phyloP scores from a whole-genome alignment of 345 rosid species.

The Noccaea caerulescens region DNA sequence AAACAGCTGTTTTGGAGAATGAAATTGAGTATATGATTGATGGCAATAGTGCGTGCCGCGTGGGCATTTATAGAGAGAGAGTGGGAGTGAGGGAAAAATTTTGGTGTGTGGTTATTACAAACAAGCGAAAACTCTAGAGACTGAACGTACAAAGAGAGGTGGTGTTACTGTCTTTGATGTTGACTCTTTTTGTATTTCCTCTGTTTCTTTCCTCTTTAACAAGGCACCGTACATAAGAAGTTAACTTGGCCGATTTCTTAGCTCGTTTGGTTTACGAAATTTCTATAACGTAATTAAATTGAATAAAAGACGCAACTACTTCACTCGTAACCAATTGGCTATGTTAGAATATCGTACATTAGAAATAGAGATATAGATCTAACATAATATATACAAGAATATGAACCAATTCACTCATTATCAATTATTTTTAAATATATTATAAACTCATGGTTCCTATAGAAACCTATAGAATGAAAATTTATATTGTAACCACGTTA shows the following conservation, averaged over 20 bases:
- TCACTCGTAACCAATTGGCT: neutral
- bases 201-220: slow-evolving; percentile 38
- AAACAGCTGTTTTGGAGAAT: slow-evolving; percentile 39
- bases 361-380: neutral
- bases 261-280: slow-evolving; percentile 1
- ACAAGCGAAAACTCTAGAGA: slow-evolving; percentile 44
- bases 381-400: neutral
- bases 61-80: slow-evolving; percentile 38
- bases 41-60: slow-evolving; percentile 18
- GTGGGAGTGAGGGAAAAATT: slow-evolving; percentile 1
- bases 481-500: neutral
- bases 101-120: slow-evolving; percentile 44
- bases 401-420: neutral
- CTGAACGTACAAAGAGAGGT: slow-evolving; percentile 29
- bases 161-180: slow-evolving; percentile 37
- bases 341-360: neutral
- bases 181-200: slow-evolving; percentile 26
- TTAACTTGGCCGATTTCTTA: slow-evolving; percentile 7
- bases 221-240: slow-evolving; percentile 37
- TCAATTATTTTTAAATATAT: neutral
- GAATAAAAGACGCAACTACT: slow-evolving; percentile 19
- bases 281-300: neutral
- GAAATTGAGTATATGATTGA: slow-evolving; percentile 37
- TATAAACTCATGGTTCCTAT: neutral
- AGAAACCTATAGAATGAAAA: neutral